Percentiles rank a stretch among this genome's conserved stretches.
These are phyloP conservation scores for Chlamydomonas reinhardtii DNA, from an alignment of 163 green algal genomes.

Conservation along the genomic window DNA sequence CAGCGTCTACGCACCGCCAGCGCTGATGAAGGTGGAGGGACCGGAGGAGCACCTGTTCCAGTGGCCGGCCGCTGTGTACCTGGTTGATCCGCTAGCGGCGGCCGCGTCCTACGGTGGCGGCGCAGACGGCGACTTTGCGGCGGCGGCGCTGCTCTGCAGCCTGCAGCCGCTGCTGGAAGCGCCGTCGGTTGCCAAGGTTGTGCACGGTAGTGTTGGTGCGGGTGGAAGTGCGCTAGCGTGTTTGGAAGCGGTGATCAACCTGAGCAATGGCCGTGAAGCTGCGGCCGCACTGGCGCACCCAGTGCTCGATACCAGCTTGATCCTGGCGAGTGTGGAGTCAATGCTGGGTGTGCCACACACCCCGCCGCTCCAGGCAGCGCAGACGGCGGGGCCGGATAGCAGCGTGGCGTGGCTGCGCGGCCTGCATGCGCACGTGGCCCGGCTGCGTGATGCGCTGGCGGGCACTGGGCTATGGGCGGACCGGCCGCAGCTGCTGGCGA, in stretches of 20 bases:
- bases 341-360: background rate
- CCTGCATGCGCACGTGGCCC: background rate
- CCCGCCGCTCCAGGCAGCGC: too few relatives aligned
- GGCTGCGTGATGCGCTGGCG: constrained; percentile 15
- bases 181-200: background rate
- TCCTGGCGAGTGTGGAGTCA: background rate
- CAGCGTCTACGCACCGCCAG: background rate
- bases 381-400: background rate
- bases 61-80: background rate
- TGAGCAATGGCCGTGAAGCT: background rate
- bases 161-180: background rate
- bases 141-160: background rate
- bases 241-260: too few relatives aligned
- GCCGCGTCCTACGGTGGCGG: too few relatives aligned
- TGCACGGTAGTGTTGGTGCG: background rate
- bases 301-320: background rate
- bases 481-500: constrained; percentile 11
- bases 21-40: background rate
- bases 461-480: constrained; percentile 35
- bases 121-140: too few relatives aligned
- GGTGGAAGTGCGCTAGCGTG: too few relatives aligned
- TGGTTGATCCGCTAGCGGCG: background rate
- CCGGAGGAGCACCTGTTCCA: too few relatives aligned
- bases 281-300: background rate
- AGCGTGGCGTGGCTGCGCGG: background rate